Conservation (phyloP, 2,329 filamentous ascomycete species). For the Xylaria digitata region DNA sequence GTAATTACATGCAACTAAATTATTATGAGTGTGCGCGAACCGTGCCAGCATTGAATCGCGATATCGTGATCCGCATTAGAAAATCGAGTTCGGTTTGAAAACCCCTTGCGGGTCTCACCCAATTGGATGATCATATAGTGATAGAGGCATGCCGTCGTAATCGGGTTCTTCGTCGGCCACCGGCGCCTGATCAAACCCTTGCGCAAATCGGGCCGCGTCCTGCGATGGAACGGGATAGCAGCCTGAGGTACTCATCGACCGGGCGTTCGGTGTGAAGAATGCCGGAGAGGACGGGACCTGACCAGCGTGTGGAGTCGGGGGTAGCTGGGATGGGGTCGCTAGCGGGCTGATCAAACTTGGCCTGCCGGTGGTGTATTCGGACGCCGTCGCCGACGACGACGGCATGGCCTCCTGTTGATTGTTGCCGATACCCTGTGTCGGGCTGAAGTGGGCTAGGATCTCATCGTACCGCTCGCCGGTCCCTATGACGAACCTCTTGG, state of each 20-base stretch:
- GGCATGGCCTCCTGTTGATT: conserved; percentile 32
- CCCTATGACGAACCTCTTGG: conserved; percentile 59
- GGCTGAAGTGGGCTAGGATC: conserved; percentile 42
- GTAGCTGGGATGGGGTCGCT: conserved; percentile 28
- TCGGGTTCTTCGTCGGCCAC: conserved; percentile 32
- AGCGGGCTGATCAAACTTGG: conserved; percentile 33
- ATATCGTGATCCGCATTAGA: neutral
- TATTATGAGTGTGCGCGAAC: conserved; percentile 2
- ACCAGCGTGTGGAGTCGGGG: conserved; percentile 25
- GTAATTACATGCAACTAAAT: conserved; percentile 17
- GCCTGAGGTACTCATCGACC: conserved; percentile 24
- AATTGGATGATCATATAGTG: conserved; percentile 31
- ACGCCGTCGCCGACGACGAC: conserved; percentile 20
- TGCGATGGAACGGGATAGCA: conserved; percentile 31
- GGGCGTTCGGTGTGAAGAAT: conserved; percentile 26
- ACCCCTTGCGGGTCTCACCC: conserved; percentile 5
- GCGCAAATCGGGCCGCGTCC: conserved; percentile 23
- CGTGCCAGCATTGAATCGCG: conserved; percentile 1
- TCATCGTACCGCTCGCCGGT: conserved; percentile 49
- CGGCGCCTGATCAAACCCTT: conserved; percentile 10
- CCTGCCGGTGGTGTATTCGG: conserved; percentile 25
- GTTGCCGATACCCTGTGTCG: conserved; percentile 22
- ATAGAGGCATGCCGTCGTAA: conserved; percentile 43
- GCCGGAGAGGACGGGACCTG: conserved; percentile 26
- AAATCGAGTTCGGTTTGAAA: neutral